phyloP scores from a whole-genome alignment of 2,329 filamentous ascomycete species.

The Tothia fuscella region DNA sequence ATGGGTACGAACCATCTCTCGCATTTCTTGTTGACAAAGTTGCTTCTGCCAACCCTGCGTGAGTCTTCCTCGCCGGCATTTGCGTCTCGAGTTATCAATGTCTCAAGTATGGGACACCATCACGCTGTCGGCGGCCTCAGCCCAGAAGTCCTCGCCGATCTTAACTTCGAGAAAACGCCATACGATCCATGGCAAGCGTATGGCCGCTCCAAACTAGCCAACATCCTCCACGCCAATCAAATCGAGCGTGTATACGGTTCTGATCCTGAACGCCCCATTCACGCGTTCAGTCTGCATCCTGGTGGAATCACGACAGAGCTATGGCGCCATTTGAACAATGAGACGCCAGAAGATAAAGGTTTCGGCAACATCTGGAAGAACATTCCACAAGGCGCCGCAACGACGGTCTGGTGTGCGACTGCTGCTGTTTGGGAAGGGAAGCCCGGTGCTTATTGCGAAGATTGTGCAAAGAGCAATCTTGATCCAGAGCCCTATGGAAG shows the following conservation, averaged over 20 bases:
- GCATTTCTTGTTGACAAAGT: slow-evolving; percentile 42
- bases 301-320: slow-evolving; percentile 29
- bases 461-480: slow-evolving; percentile 26
- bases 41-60: slow-evolving; percentile 35
- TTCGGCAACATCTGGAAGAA: slow-evolving; percentile 3
- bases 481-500: slow-evolving; percentile 7
- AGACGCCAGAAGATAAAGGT: neutral
- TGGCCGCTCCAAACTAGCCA: slow-evolving; percentile 39
- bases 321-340: neutral
- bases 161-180: slow-evolving; percentile 21
- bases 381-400: slow-evolving; percentile 37
- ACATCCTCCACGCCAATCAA: slow-evolving; percentile 39
- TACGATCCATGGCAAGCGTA: slow-evolving; percentile 32
- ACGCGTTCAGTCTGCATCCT: slow-evolving; percentile 36
- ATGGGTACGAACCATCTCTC: slow-evolving; percentile 42
- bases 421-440: slow-evolving; percentile 32
- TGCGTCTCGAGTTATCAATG: slow-evolving; percentile 34
- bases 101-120: slow-evolving; percentile 1
- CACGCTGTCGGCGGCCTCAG: neutral
- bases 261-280: slow-evolving; percentile 24
- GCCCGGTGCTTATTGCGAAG: slow-evolving; percentile 35
- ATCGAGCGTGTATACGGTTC: slow-evolving; percentile 38
- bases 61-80: slow-evolving; percentile 24
- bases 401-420: slow-evolving; percentile 34
- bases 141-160: slow-evolving; percentile 23